phyloP scores from a whole-genome alignment of 345 rosid species.

The Anastatica hierochuntica region DNA sequence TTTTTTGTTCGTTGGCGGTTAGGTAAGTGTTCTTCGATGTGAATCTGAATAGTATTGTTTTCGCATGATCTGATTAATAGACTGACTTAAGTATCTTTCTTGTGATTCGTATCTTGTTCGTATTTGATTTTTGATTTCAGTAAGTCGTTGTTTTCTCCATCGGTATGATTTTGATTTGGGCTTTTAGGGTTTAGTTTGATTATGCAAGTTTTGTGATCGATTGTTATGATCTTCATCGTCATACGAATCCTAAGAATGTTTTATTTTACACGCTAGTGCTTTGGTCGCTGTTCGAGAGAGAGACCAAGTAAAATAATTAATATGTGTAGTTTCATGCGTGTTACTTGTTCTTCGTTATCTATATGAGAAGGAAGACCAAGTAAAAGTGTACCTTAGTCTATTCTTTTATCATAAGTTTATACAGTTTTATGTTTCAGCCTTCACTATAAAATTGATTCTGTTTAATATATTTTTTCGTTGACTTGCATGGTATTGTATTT shows the following conservation, averaged over 20 bases:
- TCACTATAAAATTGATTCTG: no score
- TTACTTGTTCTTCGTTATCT: conserved; percentile 7
- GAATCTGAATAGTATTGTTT: background rate
- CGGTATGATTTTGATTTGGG: background rate
- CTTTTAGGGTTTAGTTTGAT: conserved; percentile 2
- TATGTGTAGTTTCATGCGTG: background rate
- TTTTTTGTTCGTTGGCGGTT: conserved; percentile 1
- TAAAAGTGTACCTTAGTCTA: background rate
- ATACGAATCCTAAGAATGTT: no score
- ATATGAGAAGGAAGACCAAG: background rate
- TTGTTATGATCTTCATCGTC: no score
- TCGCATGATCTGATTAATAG: background rate
- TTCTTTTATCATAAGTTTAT: background rate
- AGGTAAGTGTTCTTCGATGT: conserved; percentile 1
- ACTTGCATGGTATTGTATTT: background rate
- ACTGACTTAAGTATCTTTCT: background rate
- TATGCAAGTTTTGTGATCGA: background rate
- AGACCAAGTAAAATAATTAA: conserved; percentile 1
- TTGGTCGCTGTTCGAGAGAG: conserved; percentile 3
- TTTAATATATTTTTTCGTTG: background rate
- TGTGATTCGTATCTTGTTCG: background rate
- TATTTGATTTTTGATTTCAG: background rate
- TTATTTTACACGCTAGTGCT: conserved; percentile 7
- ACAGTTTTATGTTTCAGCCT: no score
- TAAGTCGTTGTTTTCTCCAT: background rate